These are phyloP conservation scores for Marsdenia floribunda DNA, from an alignment of 257 asterid genomes.

Conservation along the genomic window DNA sequence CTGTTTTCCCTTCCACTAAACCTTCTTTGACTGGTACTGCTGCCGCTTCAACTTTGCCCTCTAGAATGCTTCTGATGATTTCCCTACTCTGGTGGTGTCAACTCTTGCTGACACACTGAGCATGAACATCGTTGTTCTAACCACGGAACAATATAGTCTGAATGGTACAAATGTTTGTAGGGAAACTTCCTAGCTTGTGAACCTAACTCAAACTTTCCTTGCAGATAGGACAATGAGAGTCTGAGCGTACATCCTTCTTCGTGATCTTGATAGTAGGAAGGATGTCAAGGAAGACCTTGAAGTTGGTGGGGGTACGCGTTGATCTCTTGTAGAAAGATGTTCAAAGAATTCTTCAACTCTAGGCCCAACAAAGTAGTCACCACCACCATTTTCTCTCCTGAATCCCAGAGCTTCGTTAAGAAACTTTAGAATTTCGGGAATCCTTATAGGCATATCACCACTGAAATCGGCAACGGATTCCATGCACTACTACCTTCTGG, in stretches of 20 bases:
- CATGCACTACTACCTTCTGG: slow-evolving; percentile 41
- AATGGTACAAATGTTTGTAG: slow-evolving; percentile 75
- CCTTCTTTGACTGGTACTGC: slow-evolving; percentile 31
- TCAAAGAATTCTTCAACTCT: slow-evolving; percentile 81
- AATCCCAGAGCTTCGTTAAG: slow-evolving; percentile 81
- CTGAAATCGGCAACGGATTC: slow-evolving; percentile 72
- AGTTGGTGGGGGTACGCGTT: slow-evolving; percentile 67
- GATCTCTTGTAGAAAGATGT: slow-evolving; percentile 47
- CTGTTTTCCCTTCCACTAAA: slow-evolving; percentile 33
- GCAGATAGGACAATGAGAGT: slow-evolving; percentile 76
- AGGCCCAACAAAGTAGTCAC: slow-evolving; percentile 78
- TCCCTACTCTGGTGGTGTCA: slow-evolving; percentile 23
- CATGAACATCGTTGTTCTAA: slow-evolving; percentile 69
- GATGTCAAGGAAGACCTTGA: slow-evolving; percentile 61
- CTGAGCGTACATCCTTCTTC: slow-evolving; percentile 67
- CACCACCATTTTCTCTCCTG: slow-evolving; percentile 61
- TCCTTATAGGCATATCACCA: slow-evolving; percentile 71
- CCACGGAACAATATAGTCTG: slow-evolving; percentile 88
- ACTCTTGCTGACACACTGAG: slow-evolving; percentile 81
- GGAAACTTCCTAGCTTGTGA: slow-evolving; percentile 64
- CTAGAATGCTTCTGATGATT: slow-evolving; percentile 34
- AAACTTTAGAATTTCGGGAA: slow-evolving; percentile 62
- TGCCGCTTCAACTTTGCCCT: slow-evolving; percentile 36
- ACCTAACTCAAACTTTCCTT: slow-evolving; percentile 74
- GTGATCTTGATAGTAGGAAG: slow-evolving; percentile 67